These are phyloP conservation scores for Aphanomyces invadans DNA, from an alignment of 352 stramenopile genomes.

Conservation along the genomic window DNA sequence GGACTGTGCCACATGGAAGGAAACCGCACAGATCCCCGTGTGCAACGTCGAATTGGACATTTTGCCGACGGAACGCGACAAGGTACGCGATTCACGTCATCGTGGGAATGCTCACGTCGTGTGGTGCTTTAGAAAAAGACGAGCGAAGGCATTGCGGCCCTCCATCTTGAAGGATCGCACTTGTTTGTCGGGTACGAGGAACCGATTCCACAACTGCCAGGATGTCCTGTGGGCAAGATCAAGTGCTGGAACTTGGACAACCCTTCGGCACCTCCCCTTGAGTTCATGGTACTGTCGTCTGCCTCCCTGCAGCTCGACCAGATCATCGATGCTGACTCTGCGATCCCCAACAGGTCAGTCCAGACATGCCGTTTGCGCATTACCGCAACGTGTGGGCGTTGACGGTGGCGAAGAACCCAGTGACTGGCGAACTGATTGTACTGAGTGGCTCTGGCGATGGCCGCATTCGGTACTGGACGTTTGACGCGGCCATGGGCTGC, in stretches of 20 bases:
- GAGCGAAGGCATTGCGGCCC: conserved; percentile 50
- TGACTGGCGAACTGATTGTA: conserved; percentile 50
- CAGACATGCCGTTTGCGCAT: conserved; percentile 68
- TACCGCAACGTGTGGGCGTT: conserved; percentile 65
- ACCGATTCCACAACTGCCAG: conserved; percentile 43
- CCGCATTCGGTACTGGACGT: conserved; percentile 73
- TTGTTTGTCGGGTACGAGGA: conserved; percentile 78
- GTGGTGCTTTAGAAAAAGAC: conserved; percentile 21
- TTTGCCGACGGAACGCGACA: conserved; percentile 6
- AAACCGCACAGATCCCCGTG: conserved; percentile 55
- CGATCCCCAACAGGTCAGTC: conserved; percentile 37
- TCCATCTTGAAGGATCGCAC: conserved; percentile 67
- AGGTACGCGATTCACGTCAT: neutral
- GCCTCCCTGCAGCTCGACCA: neutral
- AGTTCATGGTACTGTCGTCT: conserved; percentile 35
- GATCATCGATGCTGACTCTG: too few species aligned
- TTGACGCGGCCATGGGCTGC: conserved; percentile 51
- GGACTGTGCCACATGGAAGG: conserved; percentile 73
- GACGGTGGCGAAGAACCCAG: conserved; percentile 55
- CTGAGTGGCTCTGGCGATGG: conserved; percentile 71
- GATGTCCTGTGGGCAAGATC: conserved; percentile 62
- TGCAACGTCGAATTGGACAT: conserved; percentile 22
- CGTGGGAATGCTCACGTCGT: neutral
- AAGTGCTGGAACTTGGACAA: conserved; percentile 80
- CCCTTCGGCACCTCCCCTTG: conserved; percentile 44